Conservation (phyloP, 148 eudicot species). For the Nyssa sinensis region DNA sequence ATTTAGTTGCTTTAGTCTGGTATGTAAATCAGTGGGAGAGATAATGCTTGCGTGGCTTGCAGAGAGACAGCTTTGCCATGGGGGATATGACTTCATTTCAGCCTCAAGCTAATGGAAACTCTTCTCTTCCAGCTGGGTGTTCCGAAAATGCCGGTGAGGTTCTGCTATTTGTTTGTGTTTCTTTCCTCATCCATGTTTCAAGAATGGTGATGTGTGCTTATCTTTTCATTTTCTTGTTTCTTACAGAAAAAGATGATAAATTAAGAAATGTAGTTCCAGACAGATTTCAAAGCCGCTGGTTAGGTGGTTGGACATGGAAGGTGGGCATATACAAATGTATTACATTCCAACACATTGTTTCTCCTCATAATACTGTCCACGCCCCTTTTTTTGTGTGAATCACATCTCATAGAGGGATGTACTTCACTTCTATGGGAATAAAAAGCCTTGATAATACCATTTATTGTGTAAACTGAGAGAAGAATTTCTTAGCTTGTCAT, state of each 20-base stretch:
- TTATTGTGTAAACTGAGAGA: background rate
- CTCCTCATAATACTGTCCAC: background rate
- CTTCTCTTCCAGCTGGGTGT: slow-evolving; percentile 14
- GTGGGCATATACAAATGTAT: slow-evolving; percentile 21
- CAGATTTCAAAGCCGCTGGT: slow-evolving; percentile 66
- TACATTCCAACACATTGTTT: background rate
- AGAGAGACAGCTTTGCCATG: slow-evolving; percentile 22
- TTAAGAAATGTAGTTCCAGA: slow-evolving; percentile 18
- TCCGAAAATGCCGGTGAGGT: slow-evolving; percentile 17
- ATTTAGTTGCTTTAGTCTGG: background rate
- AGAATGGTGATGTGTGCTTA: slow-evolving; percentile 13
- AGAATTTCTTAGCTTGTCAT: background rate
- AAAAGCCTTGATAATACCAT: background rate
- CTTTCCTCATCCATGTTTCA: slow-evolving; percentile 1
- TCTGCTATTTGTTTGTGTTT: slow-evolving; percentile 11
- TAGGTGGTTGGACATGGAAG: slow-evolving; percentile 69
- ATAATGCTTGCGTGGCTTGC: slow-evolving; percentile 20
- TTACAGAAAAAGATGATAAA: slow-evolving; percentile 29
- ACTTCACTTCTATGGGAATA: background rate
- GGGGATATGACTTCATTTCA: slow-evolving; percentile 15
- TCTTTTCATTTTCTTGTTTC: slow-evolving; percentile 19
- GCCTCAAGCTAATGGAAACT: slow-evolving; percentile 18
- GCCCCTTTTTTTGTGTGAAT: background rate
- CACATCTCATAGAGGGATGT: background rate
- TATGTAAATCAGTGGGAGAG: background rate